These are phyloP conservation scores for Immersiella caudata DNA, from an alignment of 495 filamentous ascomycete species.

Conservation along the genomic window DNA sequence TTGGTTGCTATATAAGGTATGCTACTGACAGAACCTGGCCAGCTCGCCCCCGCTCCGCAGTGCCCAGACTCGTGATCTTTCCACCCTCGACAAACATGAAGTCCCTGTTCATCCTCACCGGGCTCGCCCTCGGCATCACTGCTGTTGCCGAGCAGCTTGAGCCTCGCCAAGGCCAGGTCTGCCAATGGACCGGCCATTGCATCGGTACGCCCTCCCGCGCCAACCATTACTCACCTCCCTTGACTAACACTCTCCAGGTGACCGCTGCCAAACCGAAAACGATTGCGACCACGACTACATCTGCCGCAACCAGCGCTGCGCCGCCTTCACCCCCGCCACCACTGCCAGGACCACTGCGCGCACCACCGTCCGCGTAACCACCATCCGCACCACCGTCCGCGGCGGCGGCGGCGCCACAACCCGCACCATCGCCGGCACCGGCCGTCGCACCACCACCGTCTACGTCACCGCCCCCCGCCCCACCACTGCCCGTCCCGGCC, in stretches of 20 bases:
- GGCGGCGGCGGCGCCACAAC: not conserved
- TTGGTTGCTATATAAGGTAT: not conserved
- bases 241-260: not conserved
- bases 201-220: not conserved
- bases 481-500: not conserved
- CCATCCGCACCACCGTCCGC: not conserved
- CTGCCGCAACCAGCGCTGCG: constrained; percentile 1
- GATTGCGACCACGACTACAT: constrained; percentile 9
- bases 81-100: not conserved
- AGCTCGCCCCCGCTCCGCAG: not conserved
- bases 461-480: not conserved
- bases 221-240: not conserved
- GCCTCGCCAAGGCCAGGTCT: not conserved
- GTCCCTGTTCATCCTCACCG: not conserved
- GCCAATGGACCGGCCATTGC: not conserved
- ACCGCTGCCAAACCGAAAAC: not conserved
- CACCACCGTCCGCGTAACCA: not conserved
- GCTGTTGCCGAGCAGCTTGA: not conserved
- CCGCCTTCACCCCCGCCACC: not conserved
- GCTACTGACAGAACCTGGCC: not conserved
- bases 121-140: not conserved
- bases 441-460: not conserved
- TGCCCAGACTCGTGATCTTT: not conserved
- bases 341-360: not conserved
- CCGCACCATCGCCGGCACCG: not conserved